Conservation (phyloP, 1,139 yeast genomes). For the Debaryomyces udenii region DNA sequence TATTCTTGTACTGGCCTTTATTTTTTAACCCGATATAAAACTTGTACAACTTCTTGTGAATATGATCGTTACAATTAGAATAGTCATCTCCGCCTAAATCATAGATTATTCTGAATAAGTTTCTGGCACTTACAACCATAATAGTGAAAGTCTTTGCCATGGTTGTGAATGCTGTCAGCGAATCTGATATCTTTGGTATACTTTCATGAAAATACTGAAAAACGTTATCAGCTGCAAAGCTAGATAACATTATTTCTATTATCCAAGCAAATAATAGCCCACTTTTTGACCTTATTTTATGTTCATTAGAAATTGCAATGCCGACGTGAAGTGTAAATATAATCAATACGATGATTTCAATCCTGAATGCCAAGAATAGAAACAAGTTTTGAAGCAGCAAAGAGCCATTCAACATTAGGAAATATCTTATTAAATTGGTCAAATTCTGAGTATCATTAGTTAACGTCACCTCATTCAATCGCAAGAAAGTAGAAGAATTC, state of each 20-base stretch:
- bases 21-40: constrained; percentile 25
- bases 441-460: background rate
- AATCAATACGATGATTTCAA: constrained; percentile 11
- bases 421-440: constrained; percentile 23
- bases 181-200: constrained; percentile 36
- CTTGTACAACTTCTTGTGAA: constrained; percentile 31
- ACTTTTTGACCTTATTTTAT: constrained; percentile 57
- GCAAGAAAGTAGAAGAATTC: background rate
- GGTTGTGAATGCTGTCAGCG: constrained; percentile 31
- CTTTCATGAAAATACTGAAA: constrained; percentile 21
- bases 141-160: constrained; percentile 29
- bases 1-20: constrained; percentile 12
- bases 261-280: constrained; percentile 67
- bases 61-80: constrained; percentile 17
- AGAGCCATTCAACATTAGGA: constrained; percentile 21
- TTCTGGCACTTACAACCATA: constrained; percentile 34
- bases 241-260: constrained; percentile 52
- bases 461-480: background rate
- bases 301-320: constrained; percentile 55
- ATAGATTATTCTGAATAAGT: constrained; percentile 31
- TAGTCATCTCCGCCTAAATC: constrained; percentile 22
- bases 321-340: constrained; percentile 25
- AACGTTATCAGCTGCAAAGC: constrained; percentile 53
- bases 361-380: constrained; percentile 12
- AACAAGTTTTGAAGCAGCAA: constrained; percentile 14